Base-by-base conservation (phyloP, 1,284 basidiomycete species). In the Microbotryum lychnidis-dioicae region DNA sequence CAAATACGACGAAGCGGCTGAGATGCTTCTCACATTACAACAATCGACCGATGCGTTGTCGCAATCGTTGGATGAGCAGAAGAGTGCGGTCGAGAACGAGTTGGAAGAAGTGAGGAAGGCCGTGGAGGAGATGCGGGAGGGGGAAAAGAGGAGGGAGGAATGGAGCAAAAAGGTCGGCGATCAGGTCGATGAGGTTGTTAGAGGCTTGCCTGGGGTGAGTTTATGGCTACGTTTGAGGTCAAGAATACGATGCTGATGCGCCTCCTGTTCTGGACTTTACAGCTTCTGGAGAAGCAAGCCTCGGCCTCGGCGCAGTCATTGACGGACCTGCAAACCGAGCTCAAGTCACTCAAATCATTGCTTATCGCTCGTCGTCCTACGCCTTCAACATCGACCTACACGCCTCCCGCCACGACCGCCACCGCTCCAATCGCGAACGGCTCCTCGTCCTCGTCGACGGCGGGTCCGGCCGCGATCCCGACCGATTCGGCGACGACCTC, bases 261-360 rank as follows among this genome's bases (percentile, higher is more conserved):
- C 44, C 59, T 6, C 18, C 31, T 54, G 14, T 20, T 3, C 59
- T 29, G 27, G 16, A 9, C 3, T 27, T 20, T 50, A 48, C 70
- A 94, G 89, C 87, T 97, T 86, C 87, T 97, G 63, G 90, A 96
- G 64, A 93, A 91, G 78, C 90, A 89, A 73, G 88, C 91, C 72
- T 87, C 91, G 62, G 81, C 81, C 20, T 74, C 78, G 64, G 75
- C 80, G 45, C 64, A 70, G 29, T 86, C 87, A 6, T 79, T 94
- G 12, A 78, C 81, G 37, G 91, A 93, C 67, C 80, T 98, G 20
- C 93, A 97, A 73, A 86, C 90, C 70, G 94, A 98, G 74, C 82
- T 98, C 70, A 92, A 93, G 74, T 96, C 91, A 0, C 80, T 98
- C 66, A 97, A 97, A 75, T 86, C 92, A 0, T 81, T 98, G 20